Conservation (phyloP, 106 monocot genomes). For the Amphibolis antarctica region DNA sequence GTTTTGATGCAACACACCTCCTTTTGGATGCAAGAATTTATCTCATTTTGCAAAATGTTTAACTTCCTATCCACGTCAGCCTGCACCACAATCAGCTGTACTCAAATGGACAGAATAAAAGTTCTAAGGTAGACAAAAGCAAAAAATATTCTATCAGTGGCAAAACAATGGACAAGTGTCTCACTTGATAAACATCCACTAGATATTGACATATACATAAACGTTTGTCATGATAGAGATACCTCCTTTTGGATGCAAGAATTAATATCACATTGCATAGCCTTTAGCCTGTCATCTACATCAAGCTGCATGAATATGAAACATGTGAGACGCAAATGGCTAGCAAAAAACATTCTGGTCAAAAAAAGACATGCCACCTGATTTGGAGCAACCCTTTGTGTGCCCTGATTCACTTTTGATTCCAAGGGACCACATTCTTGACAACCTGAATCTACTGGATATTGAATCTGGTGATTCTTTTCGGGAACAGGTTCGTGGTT, state of each 20-base stretch:
- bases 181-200: background rate
- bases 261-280: background rate
- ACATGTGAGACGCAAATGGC: background rate
- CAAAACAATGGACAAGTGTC: background rate
- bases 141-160: background rate
- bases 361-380: too few relatives aligned
- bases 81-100: background rate
- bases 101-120: background rate
- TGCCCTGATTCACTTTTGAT: too few relatives aligned
- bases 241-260: slow-evolving; percentile 1
- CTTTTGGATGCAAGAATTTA: background rate
- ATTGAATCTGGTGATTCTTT: too few relatives aligned
- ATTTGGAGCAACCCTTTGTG: too few relatives aligned
- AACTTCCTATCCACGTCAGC: background rate
- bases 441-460: too few relatives aligned
- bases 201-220: background rate
- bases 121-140: background rate
- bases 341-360: too few relatives aligned
- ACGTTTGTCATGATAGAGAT: background rate
- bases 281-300: background rate
- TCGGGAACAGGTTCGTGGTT: too few relatives aligned
- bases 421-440: too few relatives aligned
- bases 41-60: background rate
- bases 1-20: background rate
- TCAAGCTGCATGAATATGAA: background rate